Evolutionary conservation across 2,329 filamentous ascomycete species (phyloP), one percentile per base, ranked within the genome.

Genomic region (Ceratocystis destructans): DNA sequence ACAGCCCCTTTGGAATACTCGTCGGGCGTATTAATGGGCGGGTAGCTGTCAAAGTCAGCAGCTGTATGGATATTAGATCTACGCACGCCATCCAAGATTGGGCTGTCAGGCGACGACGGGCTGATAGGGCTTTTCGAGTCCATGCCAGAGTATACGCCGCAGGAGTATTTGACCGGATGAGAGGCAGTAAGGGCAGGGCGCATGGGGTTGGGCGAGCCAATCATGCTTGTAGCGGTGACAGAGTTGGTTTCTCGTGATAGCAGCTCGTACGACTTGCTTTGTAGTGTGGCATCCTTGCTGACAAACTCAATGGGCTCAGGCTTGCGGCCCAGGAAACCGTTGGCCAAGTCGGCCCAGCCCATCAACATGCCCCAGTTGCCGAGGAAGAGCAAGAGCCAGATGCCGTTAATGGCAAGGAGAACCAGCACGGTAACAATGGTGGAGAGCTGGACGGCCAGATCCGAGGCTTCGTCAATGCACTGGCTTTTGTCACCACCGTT

Each of bases 331-430:
- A 84, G 76, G 62, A 78, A 72, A 46, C 75, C 74, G 65, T 75
- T 77, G 70, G 86, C 75, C 53, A 92, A 76, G 31, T 95, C 86
- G 53, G 79, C 70, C 94, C 94, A 99, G 69, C 88, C 94, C 2
- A 80, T 82, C 66, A 95, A 79, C 86, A 97, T 95, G n/a, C 88
- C 87, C 74, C 83, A 85, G 64, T 92, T 87, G 46, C 88, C 87
- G 41, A 96, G 83, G 67, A 97, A 83, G 65, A 96, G 75, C 67
- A 95, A 81, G 62, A 88, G 84, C 85, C 93, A 96, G 61, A 97
- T 78, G 6, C 93, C 93, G 70, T 92, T 92, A 70, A 90, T 80
- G 86, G 88, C 86, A 5, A 99, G 79, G 62, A 97, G 82, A 65
- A 96, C 79, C 61, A 99, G 78, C 12, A 96, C 87, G 0, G 92